Base-by-base conservation (phyloP, 2,329 filamentous ascomycete genomes). In the Nigrospora osmanthi region DNA sequence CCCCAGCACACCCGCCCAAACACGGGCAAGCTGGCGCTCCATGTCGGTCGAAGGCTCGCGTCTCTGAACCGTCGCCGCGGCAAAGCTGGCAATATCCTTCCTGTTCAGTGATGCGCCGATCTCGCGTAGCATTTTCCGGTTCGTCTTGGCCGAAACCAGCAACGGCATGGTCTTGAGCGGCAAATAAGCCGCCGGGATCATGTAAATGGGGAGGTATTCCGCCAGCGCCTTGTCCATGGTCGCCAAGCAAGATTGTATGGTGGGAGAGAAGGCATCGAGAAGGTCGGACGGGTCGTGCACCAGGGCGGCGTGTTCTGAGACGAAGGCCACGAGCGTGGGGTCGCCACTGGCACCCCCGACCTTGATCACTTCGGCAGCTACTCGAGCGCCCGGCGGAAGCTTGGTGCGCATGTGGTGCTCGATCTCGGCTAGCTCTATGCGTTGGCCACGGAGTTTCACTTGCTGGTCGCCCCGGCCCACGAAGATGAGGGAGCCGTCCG, bases 91-190 rank as follows among this genome's bases (percentile, higher is more conserved):
- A 17, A 71, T 60, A 13, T 68, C 64, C 40, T 66, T 65, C 9
- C 69, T 61, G 5, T 64, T 66, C 47, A 73, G 60, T 2, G 64
- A 59, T 5, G 59, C 53, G 1, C 69, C 71, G 37, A 74, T 57
- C 49, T 71, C 68, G 13, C 68, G 65, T n/a, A 74, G 61, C 17
- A 60, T 66, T 57, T 73, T 74, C 37, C 72, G 64, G 49, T 75
- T 71, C 1, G 64, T 71, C 60, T 75, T 75, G 6, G 71, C 69
- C 5, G 71, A 73, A 2, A 73, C 68, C 4, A 73, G 53, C 2
- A 67, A 62, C 0, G 72, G 72, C 61, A 75, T 72, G n/a, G 60
- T 52, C 11, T 57, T 53, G 6, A 75, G 56, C 3, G 70, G 69
- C 35, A 75, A 64, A 42, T 71, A 73, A 2, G 65, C 66, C 0